Percentiles rank a stretch among this genome's conserved stretches.
These are phyloP conservation scores for Cyberlindnera petersonii DNA, from an alignment of 805 yeast species.

Conservation along the genomic window DNA sequence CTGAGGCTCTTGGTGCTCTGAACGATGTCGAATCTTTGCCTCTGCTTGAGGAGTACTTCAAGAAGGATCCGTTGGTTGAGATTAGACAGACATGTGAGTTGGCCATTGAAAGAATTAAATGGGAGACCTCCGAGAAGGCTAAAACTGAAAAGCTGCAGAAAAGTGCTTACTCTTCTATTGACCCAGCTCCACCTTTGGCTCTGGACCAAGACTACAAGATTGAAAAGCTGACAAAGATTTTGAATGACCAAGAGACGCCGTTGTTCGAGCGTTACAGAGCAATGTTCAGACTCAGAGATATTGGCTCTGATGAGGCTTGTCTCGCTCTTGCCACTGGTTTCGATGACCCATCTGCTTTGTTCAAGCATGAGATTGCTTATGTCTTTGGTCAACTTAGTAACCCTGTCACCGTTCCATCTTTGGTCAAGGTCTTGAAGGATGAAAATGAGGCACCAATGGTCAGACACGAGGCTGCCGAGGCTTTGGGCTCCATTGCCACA, in stretches of 20 bases:
- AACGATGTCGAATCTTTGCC: slow-evolving; percentile 74
- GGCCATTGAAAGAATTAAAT: slow-evolving; percentile 89
- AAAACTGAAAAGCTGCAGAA: slow-evolving; percentile 67
- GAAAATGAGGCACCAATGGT: slow-evolving; percentile 94
- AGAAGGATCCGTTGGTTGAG: slow-evolving; percentile 77
- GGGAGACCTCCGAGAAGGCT: slow-evolving; percentile 74
- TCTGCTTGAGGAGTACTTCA: slow-evolving; percentile 57
- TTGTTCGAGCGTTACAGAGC: slow-evolving; percentile 95
- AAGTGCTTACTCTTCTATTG: slow-evolving; percentile 82
- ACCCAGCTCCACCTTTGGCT: slow-evolving; percentile 98
- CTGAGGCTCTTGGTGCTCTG: slow-evolving; percentile 96
- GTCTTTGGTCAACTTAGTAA: slow-evolving; percentile 96
- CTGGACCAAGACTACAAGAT: slow-evolving; percentile 54
- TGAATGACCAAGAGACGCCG: slow-evolving; percentile 74
- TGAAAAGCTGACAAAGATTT: slow-evolving; percentile 57
- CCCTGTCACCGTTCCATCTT: slow-evolving; percentile 86
- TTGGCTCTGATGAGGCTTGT: slow-evolving; percentile 91
- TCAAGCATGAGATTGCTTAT: slow-evolving; percentile 97
- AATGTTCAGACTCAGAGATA: slow-evolving; percentile 95
- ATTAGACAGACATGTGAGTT: slow-evolving; percentile 97
- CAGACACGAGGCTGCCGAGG: slow-evolving; percentile 99
- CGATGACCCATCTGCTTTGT: slow-evolving; percentile 84
- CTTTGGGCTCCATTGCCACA: slow-evolving; percentile 93
- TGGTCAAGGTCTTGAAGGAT: slow-evolving; percentile 76
- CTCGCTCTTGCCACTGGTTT: slow-evolving; percentile 89